Evolutionary conservation across 2,329 filamentous ascomycete species (phyloP).

Genomic region (Hypoxylon sp.): DNA sequence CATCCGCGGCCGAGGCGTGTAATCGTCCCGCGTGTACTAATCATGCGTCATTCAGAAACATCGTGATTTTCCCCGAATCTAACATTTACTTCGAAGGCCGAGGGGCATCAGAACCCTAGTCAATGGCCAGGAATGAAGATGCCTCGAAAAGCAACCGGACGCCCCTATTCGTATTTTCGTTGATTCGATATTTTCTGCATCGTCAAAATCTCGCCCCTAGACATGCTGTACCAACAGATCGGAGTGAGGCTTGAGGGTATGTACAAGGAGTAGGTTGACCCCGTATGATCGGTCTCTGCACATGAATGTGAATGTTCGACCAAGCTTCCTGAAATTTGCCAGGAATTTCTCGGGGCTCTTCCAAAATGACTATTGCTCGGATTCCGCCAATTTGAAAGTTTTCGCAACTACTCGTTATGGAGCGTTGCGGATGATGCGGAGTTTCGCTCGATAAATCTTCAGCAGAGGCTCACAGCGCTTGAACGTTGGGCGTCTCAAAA

Average conservation of each 20-base stretch:
- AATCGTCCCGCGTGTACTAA: slow-evolving; percentile 15
- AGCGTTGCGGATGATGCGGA: background rate
- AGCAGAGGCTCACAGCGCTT: background rate
- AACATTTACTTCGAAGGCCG: slow-evolving; percentile 11
- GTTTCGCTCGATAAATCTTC: background rate
- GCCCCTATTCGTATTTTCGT: slow-evolving; percentile 16
- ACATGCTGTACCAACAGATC: slow-evolving; percentile 1
- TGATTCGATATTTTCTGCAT: slow-evolving; percentile 11
- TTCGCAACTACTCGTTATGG: background rate
- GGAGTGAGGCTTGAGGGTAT: slow-evolving; percentile 5
- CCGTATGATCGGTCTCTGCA: background rate
- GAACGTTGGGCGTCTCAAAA: background rate
- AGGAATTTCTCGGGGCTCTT: background rate
- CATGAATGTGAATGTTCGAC: background rate
- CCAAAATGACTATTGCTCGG: background rate
- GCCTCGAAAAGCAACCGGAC: slow-evolving; percentile 21
- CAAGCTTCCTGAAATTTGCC: background rate
- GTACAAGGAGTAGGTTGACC: slow-evolving; percentile 5
- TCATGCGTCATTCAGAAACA: slow-evolving; percentile 32
- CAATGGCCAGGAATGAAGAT: slow-evolving; percentile 2
- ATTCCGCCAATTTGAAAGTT: background rate
- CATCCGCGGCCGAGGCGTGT: background rate
- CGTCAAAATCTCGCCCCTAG: background rate
- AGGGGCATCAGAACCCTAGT: background rate
- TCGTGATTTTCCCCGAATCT: slow-evolving; percentile 24